These are phyloP conservation scores for Aurantiochytrium sp. DNA, from an alignment of 108 stramenopile genomes.

Conservation along the genomic window DNA sequence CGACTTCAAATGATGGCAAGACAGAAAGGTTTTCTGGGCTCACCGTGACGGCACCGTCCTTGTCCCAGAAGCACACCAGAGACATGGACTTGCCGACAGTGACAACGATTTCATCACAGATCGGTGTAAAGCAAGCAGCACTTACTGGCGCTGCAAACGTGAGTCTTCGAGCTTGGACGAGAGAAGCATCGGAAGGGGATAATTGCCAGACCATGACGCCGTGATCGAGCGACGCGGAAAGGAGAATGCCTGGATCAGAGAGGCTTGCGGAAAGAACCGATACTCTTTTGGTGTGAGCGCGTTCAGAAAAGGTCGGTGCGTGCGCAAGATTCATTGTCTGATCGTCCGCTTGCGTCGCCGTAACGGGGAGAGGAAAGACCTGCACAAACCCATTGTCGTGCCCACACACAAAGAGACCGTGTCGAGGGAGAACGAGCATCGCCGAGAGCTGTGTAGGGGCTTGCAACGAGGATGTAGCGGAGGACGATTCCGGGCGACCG, in stretches of 20 bases:
- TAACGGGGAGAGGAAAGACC: neutral
- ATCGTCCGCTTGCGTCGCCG: neutral
- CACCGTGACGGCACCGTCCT: neutral
- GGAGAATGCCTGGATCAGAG: neutral
- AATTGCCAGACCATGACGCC: neutral
- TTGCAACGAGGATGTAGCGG: neutral
- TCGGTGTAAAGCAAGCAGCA: neutral
- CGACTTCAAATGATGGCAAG: neutral
- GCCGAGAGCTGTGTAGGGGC: neutral
- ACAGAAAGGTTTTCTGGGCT: neutral
- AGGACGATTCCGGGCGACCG: neutral
- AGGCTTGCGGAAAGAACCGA: neutral
- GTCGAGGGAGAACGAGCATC: neutral
- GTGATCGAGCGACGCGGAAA: neutral
- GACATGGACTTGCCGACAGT: neutral
- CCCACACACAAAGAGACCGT: neutral
- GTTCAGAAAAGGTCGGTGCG: neutral
- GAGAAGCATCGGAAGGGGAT: neutral
- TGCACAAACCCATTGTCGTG: neutral
- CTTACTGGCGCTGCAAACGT: neutral
- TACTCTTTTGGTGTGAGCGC: neutral
- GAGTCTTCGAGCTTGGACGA: neutral
- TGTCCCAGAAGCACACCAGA: neutral
- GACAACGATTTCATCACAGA: constrained; percentile 7
- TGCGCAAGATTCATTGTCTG: neutral